These are phyloP conservation scores for Pythium phragmitis DNA, from an alignment of 352 stramenopile species.

Conservation along the genomic window DNA sequence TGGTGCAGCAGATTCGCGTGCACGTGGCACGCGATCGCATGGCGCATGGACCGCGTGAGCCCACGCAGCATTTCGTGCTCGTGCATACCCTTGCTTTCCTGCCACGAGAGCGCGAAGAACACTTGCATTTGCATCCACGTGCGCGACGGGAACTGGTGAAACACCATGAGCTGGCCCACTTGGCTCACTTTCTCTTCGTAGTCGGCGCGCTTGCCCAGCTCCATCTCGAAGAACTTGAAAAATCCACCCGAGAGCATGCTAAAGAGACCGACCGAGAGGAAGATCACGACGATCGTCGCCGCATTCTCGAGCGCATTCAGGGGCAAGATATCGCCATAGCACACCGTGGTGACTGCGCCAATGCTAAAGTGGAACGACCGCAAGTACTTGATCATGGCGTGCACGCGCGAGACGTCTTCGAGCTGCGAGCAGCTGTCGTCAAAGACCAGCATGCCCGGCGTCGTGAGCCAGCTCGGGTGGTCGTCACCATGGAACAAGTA, in stretches of 20 bases:
- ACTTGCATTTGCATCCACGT: conserved; percentile 49
- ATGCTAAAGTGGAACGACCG: conserved; percentile 43
- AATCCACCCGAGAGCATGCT: conserved; percentile 46
- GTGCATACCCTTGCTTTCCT: conserved; percentile 48
- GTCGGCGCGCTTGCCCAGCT: conserved; percentile 41
- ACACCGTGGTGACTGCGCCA: conserved; percentile 39
- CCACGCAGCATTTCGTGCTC: conserved; percentile 42
- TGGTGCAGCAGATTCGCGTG: conserved; percentile 45
- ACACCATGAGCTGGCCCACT: conserved; percentile 42
- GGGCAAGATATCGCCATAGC: conserved; percentile 41
- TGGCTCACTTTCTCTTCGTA: conserved; percentile 47
- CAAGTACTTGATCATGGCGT: conserved; percentile 28
- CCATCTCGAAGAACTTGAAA: conserved; percentile 48
- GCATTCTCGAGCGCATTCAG: conserved; percentile 37
- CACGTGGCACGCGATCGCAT: conserved; percentile 42
- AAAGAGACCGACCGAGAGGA: conserved; percentile 41
- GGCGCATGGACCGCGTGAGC: conserved; percentile 29
- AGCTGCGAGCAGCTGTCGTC: conserved; percentile 17
- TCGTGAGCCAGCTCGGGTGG: conserved; percentile 51
- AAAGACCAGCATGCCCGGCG: conserved; percentile 41
- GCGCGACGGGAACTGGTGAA: conserved; percentile 40
- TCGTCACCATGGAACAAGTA: conserved; percentile 37
- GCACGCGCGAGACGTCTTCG: conserved; percentile 26
- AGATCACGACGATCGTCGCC: conserved; percentile 35
- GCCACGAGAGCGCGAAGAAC: conserved; percentile 47